These are phyloP conservation scores for Pythium dissotocum DNA, from an alignment of 352 stramenopile genomes.

Conservation along the genomic window DNA sequence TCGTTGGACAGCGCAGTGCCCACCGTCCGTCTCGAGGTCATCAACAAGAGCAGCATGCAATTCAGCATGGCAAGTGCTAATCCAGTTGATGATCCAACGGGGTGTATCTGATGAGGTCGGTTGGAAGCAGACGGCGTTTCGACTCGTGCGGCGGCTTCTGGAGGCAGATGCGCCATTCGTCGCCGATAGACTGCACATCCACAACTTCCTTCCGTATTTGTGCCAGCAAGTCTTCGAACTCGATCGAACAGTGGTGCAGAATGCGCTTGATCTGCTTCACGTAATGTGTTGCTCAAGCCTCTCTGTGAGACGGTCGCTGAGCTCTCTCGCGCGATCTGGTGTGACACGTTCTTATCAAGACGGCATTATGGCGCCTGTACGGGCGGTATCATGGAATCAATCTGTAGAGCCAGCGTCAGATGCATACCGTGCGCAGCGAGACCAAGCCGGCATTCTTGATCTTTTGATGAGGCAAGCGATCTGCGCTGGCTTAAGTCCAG, in stretches of 20 bases:
- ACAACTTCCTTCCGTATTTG: conserved; percentile 4
- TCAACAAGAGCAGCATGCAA: not conserved
- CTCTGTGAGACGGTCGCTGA: not conserved
- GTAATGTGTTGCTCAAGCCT: not conserved
- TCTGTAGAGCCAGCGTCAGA: not conserved
- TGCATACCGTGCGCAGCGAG: not conserved
- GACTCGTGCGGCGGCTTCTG: not conserved
- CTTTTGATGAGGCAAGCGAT: conserved; percentile 11
- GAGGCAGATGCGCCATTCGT: not conserved
- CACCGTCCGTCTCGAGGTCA: not conserved
- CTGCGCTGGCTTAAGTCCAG: not conserved
- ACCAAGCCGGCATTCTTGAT: conserved; percentile 11
- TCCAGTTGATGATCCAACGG: not conserved
- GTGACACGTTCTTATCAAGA: not conserved
- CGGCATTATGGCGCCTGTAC: conserved; percentile 3
- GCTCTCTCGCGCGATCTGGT: not conserved
- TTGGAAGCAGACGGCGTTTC: not conserved
- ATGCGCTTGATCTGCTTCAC: conserved; percentile 7
- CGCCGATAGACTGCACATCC: not conserved
- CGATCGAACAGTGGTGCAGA: not conserved
- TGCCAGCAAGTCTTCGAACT: conserved; percentile 2
- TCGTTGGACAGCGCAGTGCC: not conserved
- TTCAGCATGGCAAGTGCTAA: not conserved
- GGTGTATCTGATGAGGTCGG: not conserved
- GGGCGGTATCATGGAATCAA: not conserved